Conservation (phyloP, 805 yeast species). For the Candida boidinii region DNA sequence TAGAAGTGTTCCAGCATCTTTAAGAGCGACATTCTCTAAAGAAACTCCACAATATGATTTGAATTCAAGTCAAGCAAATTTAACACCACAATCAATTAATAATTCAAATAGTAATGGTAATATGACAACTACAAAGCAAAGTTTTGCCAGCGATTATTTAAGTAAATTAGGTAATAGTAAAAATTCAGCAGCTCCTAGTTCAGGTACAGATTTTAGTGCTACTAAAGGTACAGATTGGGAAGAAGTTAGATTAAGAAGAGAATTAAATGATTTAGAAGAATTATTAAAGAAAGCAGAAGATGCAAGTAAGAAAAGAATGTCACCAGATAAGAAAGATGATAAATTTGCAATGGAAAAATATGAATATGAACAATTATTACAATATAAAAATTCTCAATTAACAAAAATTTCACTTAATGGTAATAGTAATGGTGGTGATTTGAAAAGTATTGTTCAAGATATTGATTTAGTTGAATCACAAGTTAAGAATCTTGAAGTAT, state of each 20-base stretch:
- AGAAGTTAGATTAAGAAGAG: slow-evolving; percentile 73
- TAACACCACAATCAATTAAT: slow-evolving; percentile 7
- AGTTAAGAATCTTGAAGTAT: slow-evolving; percentile 63
- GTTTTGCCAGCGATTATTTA: slow-evolving; percentile 48
- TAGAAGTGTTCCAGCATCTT: slow-evolving; percentile 85
- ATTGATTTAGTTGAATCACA: slow-evolving; percentile 69
- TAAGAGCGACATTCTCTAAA: slow-evolving; percentile 86
- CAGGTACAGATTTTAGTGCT: slow-evolving; percentile 65
- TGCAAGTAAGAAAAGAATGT: slow-evolving; percentile 29
- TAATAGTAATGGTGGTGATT: slow-evolving; percentile 20
- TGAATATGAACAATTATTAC: slow-evolving; percentile 77
- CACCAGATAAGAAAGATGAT: slow-evolving; percentile 13
- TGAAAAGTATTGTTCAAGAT: slow-evolving; percentile 50
- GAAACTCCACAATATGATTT: slow-evolving; percentile 69
- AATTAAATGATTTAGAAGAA: slow-evolving; percentile 66
- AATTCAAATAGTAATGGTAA: slow-evolving; percentile 10
- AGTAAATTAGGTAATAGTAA: slow-evolving; percentile 47
- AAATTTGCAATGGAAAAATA: slow-evolving; percentile 28
- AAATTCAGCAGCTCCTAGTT: slow-evolving; percentile 23
- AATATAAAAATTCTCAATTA: slow-evolving; percentile 62
- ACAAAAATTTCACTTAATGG: slow-evolving; percentile 25
- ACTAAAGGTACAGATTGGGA: slow-evolving; percentile 89
- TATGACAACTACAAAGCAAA: slow-evolving; percentile 16
- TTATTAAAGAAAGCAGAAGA: slow-evolving; percentile 49
- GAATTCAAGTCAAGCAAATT: slow-evolving; percentile 43